Base-by-base conservation (phyloP, 192 early-diverging fungal species). In the Paraglomus brasilianum region DNA sequence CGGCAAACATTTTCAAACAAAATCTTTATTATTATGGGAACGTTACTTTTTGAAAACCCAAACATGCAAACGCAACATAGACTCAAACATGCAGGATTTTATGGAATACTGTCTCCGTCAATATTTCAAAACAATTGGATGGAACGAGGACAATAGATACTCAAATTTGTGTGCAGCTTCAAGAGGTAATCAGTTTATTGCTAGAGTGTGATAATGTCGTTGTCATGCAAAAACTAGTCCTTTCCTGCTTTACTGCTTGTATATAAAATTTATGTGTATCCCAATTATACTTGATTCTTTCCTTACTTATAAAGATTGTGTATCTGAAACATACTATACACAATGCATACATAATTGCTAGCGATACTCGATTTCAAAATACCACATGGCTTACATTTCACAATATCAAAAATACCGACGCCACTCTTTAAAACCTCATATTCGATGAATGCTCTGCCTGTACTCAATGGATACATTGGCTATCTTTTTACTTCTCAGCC, bases 111-210 rank as follows among this genome's bases (percentile, higher is more conserved):
- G 89, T 58, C 79, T 89, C 8, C 83, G 89, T 70, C 82, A 88
- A 75, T 95, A 92, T 77, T 92, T 92, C 74, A 80, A 83, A 14
- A 78, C 85, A 14, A 88, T 86, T 7, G 78, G 81, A 30, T 96
- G 91, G 91, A 88, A 89, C 73, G 89, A 92, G 53, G 82, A 88
- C 62, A 89, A 88, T 69, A 88, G 88, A 64, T 96, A 93, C 71
- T 88, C 92, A 38, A 89, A 92, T 70, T 80, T 96, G 22, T 89
- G 89, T 75, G 78, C 86, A 7, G 81, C 88, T 53, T 85, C 89
- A 2, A 77, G 87, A 51, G 72, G 86, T 87, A 64, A 72, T 45
- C 48, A 62, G 17, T 62, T 15, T 4, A 66, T 10, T 19, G 21
- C 17, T 17, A 24, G 47, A 24, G 9, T 30, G 45, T 42, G 2